These are phyloP conservation scores for Letharia columbiana DNA, from an alignment of 495 filamentous ascomycete species.

Conservation along the genomic window DNA sequence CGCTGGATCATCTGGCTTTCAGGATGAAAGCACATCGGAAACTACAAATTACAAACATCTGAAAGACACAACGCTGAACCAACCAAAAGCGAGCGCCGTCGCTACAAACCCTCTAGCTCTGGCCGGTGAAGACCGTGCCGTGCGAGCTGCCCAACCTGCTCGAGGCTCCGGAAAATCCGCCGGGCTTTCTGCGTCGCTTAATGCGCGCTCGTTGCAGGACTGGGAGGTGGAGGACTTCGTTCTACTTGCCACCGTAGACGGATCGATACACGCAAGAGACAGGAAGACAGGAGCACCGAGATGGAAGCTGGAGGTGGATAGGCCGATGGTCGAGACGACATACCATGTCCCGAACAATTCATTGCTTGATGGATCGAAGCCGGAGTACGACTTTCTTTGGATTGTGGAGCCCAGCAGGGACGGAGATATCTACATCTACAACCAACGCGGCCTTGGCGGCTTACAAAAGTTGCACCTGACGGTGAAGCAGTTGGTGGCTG, in stretches of 20 bases:
- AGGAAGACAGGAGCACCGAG: slow-evolving; percentile 70
- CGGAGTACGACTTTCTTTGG: slow-evolving; percentile 84
- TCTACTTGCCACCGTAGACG: slow-evolving; percentile 98
- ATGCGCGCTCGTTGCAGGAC: slow-evolving; percentile 93
- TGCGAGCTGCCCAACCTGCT: slow-evolving; percentile 71
- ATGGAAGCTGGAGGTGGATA: slow-evolving; percentile 76
- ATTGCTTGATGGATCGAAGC: slow-evolving; percentile 41
- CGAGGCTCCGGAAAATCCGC: slow-evolving; percentile 52
- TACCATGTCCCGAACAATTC: slow-evolving; percentile 70
- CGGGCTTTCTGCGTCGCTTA: slow-evolving; percentile 69
- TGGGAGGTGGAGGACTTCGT: slow-evolving; percentile 99
- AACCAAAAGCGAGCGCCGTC: slow-evolving; percentile 66
- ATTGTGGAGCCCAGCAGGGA: slow-evolving; percentile 88
- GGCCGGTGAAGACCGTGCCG: slow-evolving; percentile 59
- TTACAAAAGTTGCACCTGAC: slow-evolving; percentile 58
- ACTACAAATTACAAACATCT: slow-evolving; percentile 32
- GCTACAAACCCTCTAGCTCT: slow-evolving; percentile 91
- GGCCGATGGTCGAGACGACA: slow-evolving; percentile 81
- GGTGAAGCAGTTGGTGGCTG: slow-evolving; percentile 69
- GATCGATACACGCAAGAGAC: slow-evolving; percentile 87
- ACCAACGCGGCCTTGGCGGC: slow-evolving; percentile 50
- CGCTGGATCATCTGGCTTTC: slow-evolving; percentile 13
- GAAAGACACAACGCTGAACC: slow-evolving; percentile 35
- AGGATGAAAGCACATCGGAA: slow-evolving; percentile 22
- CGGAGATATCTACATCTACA: slow-evolving; percentile 83